Base-by-base conservation (phyloP, 768 basidiomycete genomes). In the Coprinellus aureogranulatus region DNA sequence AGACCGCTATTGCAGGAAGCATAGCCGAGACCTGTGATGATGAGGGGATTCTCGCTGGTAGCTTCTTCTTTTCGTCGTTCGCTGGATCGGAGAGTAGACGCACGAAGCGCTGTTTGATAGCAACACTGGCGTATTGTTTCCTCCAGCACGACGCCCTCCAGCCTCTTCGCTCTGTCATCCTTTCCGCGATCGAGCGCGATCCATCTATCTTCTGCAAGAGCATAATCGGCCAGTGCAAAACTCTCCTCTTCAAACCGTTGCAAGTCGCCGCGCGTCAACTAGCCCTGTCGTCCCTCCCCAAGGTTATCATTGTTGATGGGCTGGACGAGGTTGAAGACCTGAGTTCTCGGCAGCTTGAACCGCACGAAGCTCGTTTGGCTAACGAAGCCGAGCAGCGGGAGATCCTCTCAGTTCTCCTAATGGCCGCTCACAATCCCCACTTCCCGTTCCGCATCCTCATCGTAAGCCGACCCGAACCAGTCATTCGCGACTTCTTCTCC, bases 41-140 rank as follows among this genome's bases (percentile, higher is more conserved):
- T 20, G 42, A 26, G 22, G 50, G 53, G n/a, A 30, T 39, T 4
- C 53, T 61, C 3, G 51, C 53, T 1, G 60, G 41, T 4, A 57
- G 56, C 28, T 61, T 57, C 45, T 58, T 61, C 56, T 61, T 61
- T 45, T 61, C 53, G 16, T 30, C 34, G 18, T 40, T 40, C 34
- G 40, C 34, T 25, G n/a, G 18, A 5, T 34, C 34, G 4, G 34
- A 23, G 22, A 23, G 25, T 22, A 40, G 40, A 14, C 23, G 40
- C 20, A 14, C 20, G 20, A 34, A 40, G 22, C 41, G 41, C 14
- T 44, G 6, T 44, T 26, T 54, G 8, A 23, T 54, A 42, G 6
- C 53, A 4, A 54, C 53, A 9, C 11, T 54, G 31, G 53, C 53
- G 11, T 42, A 54, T 20, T 22, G 39, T 11, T 4, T 54, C 4